Evolutionary conservation across 1,139 yeast species (phyloP).

Genomic region (Yamadazyma jaroonii): DNA sequence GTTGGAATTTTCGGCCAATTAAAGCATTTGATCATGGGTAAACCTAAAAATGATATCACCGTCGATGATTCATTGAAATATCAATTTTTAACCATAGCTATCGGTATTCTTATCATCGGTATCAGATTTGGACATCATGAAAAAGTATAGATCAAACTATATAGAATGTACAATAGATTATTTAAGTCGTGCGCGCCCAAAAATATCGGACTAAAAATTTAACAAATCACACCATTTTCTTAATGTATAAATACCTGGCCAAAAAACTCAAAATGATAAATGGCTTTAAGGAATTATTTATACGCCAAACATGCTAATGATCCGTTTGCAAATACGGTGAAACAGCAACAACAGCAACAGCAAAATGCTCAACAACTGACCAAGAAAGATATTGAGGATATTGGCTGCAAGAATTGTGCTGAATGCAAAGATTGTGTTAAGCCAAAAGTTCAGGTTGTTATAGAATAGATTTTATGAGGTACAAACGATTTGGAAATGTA

Average conservation of each 20-base stretch:
- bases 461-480: too few species aligned
- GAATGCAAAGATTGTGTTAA: constrained; percentile 5
- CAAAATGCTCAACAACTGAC: constrained; percentile 1
- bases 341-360: constrained; percentile 7
- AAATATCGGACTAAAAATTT: background rate
- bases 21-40: constrained; percentile 35
- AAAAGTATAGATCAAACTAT: background rate
- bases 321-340: constrained; percentile 12
- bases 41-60: constrained; percentile 21
- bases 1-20: constrained; percentile 36
- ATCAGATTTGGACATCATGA: constrained; percentile 31
- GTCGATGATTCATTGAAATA: constrained; percentile 44
- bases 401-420: constrained; percentile 5
- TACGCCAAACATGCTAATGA: constrained; percentile 40
- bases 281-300: constrained; percentile 44
- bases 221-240: constrained; percentile 9
- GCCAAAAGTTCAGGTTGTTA: constrained; percentile 6
- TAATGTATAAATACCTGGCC: background rate
- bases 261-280: background rate
- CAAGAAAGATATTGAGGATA: constrained; percentile 6
- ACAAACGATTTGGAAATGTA: too few species aligned
- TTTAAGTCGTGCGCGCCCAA: too few species aligned
- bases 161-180: too few species aligned
- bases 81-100: constrained; percentile 43
- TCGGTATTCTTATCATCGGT: constrained; percentile 44